Conservation (phyloP, 345 rosid species). For the Bruguiera parviflora region DNA sequence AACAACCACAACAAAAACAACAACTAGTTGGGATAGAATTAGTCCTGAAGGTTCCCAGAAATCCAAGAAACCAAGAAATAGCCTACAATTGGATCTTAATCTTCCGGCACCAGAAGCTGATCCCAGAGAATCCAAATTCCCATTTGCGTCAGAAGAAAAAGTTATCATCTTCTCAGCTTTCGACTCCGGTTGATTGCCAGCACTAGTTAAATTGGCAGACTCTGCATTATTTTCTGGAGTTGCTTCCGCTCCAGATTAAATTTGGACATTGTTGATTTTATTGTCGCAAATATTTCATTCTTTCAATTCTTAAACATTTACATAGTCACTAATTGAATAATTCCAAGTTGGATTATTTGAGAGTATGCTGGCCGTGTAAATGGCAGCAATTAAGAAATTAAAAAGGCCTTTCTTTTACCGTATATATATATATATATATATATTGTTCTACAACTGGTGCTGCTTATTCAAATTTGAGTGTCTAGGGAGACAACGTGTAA, state of each 20-base stretch:
- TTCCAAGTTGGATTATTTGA: too few species aligned
- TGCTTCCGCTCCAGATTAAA: background rate
- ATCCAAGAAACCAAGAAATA: conserved; percentile 31
- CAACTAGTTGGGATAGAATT: conserved; percentile 9
- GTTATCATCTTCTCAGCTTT: conserved; percentile 49
- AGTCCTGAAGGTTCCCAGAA: conserved; percentile 30
- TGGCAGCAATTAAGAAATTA: too few species aligned
- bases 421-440: too few species aligned
- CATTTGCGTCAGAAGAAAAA: conserved; percentile 29
- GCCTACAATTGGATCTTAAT: conserved; percentile 21
- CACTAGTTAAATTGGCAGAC: conserved; percentile 4
- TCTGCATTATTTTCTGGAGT: background rate
- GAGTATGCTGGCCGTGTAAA: too few species aligned
- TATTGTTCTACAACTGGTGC: too few species aligned
- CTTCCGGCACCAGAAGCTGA: conserved; percentile 27
- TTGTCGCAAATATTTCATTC: conserved; percentile 17
- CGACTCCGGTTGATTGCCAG: conserved; percentile 34
- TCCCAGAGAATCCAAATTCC: conserved; percentile 14
- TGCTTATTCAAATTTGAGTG: too few species aligned
- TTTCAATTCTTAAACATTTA: conserved; percentile 15
- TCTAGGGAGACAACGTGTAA: background rate
- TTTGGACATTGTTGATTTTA: background rate
- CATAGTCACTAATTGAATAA: too few species aligned
- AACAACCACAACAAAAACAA: background rate
- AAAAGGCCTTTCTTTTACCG: too few species aligned